Evolutionary conservation across 140 eudicot genomes (phyloP).

Genomic region (Ambrosia hybrid): DNA sequence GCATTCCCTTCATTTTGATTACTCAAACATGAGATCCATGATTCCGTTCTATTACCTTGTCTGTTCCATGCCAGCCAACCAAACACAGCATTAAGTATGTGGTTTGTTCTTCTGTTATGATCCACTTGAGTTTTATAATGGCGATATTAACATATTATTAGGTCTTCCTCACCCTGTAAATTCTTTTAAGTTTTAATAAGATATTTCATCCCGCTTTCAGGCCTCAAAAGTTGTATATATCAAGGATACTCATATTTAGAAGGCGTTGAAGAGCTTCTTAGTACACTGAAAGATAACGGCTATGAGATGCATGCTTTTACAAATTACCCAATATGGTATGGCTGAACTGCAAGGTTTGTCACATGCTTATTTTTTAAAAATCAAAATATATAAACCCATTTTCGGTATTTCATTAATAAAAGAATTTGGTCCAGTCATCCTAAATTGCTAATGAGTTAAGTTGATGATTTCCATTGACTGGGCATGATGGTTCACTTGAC

Average conservation of each 20-base stretch:
- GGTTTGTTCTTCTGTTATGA: too few relatives aligned
- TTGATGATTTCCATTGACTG: conserved; percentile 9
- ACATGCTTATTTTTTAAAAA: conserved; percentile 22
- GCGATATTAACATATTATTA: too few relatives aligned
- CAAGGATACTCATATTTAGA: conserved; percentile 73
- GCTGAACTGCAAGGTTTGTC: conserved; percentile 32
- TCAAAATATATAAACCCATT: conserved; percentile 1
- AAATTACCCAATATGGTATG: conserved; percentile 94
- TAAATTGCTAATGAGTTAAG: conserved; percentile 13
- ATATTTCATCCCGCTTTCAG: conserved; percentile 34
- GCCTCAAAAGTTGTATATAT: conserved; percentile 74
- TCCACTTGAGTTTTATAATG: too few relatives aligned
- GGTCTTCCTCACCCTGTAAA: too few relatives aligned
- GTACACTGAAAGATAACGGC: conserved; percentile 59
- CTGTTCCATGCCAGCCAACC: too few relatives aligned
- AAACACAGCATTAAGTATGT: too few relatives aligned
- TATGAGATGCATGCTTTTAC: conserved; percentile 94
- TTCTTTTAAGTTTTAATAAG: too few relatives aligned
- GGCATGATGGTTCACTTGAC: background rate
- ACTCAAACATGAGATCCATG: too few relatives aligned
- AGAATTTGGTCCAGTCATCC: background rate
- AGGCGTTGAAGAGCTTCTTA: conserved; percentile 78
- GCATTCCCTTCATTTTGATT: too few relatives aligned
- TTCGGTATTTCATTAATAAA: background rate
- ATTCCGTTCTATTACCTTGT: too few relatives aligned